Conservation (phyloP, 2,329 filamentous ascomycete genomes). For the Ilyonectria mors-panacis region DNA sequence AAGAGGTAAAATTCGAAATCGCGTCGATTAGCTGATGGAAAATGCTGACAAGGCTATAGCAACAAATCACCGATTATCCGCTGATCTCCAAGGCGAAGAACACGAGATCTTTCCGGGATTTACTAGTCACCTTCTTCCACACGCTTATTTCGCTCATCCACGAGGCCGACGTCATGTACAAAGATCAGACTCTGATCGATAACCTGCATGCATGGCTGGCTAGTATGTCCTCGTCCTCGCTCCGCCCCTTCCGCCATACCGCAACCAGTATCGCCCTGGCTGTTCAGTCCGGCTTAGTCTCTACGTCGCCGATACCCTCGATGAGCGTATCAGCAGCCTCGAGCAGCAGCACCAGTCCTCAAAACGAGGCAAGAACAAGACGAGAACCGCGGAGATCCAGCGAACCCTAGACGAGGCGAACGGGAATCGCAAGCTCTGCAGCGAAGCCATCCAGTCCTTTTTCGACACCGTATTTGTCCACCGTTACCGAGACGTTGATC, state of each 20-base stretch:
- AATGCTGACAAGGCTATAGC: conserved; percentile 58
- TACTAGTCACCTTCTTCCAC: conserved; percentile 84
- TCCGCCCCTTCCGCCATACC: conserved; percentile 94
- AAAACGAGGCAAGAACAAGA: conserved; percentile 81
- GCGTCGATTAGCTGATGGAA: not conserved
- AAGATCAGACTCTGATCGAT: conserved; percentile 83
- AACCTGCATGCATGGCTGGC: conserved; percentile 92
- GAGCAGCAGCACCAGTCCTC: conserved; percentile 86
- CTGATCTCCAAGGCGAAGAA: conserved; percentile 86
- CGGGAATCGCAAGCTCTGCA: conserved; percentile 77
- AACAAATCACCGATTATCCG: conserved; percentile 91
- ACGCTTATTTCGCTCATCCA: conserved; percentile 84
- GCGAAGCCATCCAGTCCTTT: conserved; percentile 83
- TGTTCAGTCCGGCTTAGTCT: conserved; percentile 83
- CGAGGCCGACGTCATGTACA: conserved; percentile 85
- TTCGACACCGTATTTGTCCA: conserved; percentile 96
- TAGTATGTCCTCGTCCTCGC: conserved; percentile 89
- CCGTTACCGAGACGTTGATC: conserved; percentile 93
- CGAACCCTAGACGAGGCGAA: conserved; percentile 79
- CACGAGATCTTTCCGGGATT: conserved; percentile 82
- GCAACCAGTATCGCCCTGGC: conserved; percentile 88
- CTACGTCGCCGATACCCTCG: conserved; percentile 78
- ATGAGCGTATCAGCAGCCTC: conserved; percentile 80
- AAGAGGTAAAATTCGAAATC: conserved; percentile 70
- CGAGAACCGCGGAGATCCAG: conserved; percentile 81